These are phyloP conservation scores for Davidsoniella neocaledoniae DNA, from an alignment of 2,329 filamentous ascomycete genomes.

Conservation along the genomic window DNA sequence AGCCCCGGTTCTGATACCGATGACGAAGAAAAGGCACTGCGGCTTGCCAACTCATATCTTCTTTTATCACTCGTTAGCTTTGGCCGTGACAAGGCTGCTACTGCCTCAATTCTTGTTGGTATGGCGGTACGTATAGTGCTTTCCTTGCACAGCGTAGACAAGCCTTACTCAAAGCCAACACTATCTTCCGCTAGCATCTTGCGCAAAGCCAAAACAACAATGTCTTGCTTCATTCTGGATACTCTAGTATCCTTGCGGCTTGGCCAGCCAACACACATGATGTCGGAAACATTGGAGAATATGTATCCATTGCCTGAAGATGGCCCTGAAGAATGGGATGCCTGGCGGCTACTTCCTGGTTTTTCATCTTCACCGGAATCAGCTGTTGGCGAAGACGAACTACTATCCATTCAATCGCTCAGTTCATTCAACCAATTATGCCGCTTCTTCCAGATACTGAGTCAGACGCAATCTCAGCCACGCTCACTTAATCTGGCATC, in stretches of 20 bases:
- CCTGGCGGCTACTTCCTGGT: slow-evolving; percentile 40
- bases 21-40: slow-evolving; percentile 25
- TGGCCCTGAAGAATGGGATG: slow-evolving; percentile 57
- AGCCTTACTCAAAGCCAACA: neutral
- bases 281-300: slow-evolving; percentile 27
- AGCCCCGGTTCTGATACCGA: slow-evolving; percentile 23
- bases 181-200: slow-evolving; percentile 12
- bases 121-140: slow-evolving; percentile 36
- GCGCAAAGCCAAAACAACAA: slow-evolving; percentile 17
- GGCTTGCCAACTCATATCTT: slow-evolving; percentile 27
- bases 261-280: slow-evolving; percentile 32
- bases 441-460: slow-evolving; percentile 22
- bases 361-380: slow-evolving; percentile 17
- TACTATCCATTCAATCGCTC: slow-evolving; percentile 18
- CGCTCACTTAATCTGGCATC: slow-evolving; percentile 2
- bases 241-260: slow-evolving; percentile 36
- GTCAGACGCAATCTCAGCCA: slow-evolving; percentile 13
- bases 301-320: slow-evolving; percentile 41
- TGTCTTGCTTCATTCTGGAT: slow-evolving; percentile 47
- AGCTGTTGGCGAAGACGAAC: neutral
- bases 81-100: slow-evolving; percentile 35
- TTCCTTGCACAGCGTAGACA: slow-evolving; percentile 15
- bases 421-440: slow-evolving; percentile 27
- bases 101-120: slow-evolving; percentile 49
- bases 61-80: slow-evolving; percentile 47